Percentiles rank a stretch among this genome's conserved stretches.
These are phyloP conservation scores for Citrus glauca DNA, from an alignment of 345 rosid genomes.

Conservation along the genomic window DNA sequence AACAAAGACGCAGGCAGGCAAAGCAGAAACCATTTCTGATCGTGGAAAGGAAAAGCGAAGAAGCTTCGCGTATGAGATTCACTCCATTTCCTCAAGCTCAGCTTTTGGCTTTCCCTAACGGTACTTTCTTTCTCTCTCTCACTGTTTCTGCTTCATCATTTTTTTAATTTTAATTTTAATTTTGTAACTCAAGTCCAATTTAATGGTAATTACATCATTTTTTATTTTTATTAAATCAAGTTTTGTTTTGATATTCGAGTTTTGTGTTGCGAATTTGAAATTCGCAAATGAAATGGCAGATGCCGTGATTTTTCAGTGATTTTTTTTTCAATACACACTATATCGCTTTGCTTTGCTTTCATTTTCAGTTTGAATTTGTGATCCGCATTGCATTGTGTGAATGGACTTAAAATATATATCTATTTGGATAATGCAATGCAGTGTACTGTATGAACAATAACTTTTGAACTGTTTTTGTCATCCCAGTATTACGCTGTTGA, in stretches of 20 bases:
- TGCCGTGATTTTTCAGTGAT: not conserved
- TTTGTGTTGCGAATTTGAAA: not conserved
- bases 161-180: not conserved
- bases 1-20: not conserved
- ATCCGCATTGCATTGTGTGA: conserved; percentile 7
- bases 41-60: not conserved
- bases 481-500: not conserved
- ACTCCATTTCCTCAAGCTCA: not conserved
- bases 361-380: not conserved
- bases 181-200: not conserved
- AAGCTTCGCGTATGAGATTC: not conserved
- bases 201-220: not conserved
- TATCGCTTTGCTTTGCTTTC: not conserved
- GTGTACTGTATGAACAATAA: not conserved
- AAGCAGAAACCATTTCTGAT: conserved; percentile 5
- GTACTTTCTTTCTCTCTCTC: not conserved
- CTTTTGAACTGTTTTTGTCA: not conserved
- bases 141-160: not conserved
- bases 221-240: not conserved
- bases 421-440: not conserved
- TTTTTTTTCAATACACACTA: not conserved
- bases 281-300: not conserved
- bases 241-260: conserved; percentile 4
- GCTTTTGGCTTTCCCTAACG: conserved; percentile 1
- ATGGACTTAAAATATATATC: not conserved